Conservation (phyloP, 2,329 filamentous ascomycete genomes). For the Colletotrichum liriopes region DNA sequence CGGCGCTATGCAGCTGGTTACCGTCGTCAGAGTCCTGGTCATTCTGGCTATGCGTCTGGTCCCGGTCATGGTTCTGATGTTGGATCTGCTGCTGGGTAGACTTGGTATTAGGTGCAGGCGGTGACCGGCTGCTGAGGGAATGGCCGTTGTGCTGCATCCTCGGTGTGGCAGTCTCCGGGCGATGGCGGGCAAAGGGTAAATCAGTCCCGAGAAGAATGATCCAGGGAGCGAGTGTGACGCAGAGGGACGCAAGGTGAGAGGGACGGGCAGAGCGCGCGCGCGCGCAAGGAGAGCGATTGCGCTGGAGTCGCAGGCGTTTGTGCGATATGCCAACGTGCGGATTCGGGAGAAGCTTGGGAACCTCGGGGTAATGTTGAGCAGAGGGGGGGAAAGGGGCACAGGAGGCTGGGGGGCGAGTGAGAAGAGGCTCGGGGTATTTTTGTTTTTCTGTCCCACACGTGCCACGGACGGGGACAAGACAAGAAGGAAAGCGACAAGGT, state of each 20-base stretch:
- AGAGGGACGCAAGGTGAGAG: constrained; percentile 13
- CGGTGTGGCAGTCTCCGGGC: constrained; percentile 21
- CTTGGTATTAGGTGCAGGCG: constrained; percentile 38
- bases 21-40: constrained; percentile 66
- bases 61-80: constrained; percentile 11
- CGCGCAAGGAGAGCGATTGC: constrained; percentile 45
- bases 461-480: constrained; percentile 13
- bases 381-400: constrained; percentile 49
- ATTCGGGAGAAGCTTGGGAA: constrained; percentile 41
- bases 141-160: constrained; percentile 46
- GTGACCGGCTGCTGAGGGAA: constrained; percentile 40
- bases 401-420: constrained; percentile 33
- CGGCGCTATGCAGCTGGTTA: constrained; percentile 59
- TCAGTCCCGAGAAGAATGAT: constrained; percentile 22
- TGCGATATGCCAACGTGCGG: constrained; percentile 29
- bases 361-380: constrained; percentile 65
- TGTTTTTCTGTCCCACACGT: constrained; percentile 40
- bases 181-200: constrained; percentile 12
- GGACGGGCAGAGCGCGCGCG: constrained; percentile 51
- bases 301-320: constrained; percentile 34
- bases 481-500: constrained; percentile 14
- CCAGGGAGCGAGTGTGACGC: constrained; percentile 12
- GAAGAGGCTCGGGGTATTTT: constrained; percentile 44
- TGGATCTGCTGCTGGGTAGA: constrained; percentile 17
- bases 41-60: constrained; percentile 29